These are phyloP conservation scores for Sporodiniella umbellata DNA, from an alignment of 371 early-diverging fungal species.

Conservation along the genomic window DNA sequence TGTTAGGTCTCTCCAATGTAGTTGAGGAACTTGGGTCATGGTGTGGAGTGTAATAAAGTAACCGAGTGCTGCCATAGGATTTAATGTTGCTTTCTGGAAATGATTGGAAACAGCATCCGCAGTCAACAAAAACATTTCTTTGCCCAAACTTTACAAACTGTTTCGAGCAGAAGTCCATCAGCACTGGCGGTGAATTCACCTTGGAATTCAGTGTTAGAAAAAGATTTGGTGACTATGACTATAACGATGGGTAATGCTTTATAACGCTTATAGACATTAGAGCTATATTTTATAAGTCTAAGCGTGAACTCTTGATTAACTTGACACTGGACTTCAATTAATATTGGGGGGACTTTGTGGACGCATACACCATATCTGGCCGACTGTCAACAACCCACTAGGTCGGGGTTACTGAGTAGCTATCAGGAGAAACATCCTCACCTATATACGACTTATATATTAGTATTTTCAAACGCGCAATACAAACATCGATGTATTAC, in stretches of 20 bases:
- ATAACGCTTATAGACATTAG: slow-evolving; percentile 3
- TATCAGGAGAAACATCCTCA: neutral
- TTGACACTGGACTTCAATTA: neutral
- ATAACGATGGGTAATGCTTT: neutral
- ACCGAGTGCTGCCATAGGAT: slow-evolving; percentile 7
- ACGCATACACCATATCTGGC: slow-evolving; percentile 3
- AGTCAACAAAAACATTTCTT: slow-evolving; percentile 3
- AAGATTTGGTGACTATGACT: neutral
- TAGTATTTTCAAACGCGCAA: too few species aligned
- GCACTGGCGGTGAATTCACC: slow-evolving; percentile 4
- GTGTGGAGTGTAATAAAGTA: slow-evolving; percentile 5
- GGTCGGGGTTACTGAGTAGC: neutral
- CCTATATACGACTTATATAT: too few species aligned
- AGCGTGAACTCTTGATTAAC: neutral
- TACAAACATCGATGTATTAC: slow-evolving; percentile 5
- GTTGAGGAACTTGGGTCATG: slow-evolving; percentile 1
- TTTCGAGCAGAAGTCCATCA: slow-evolving; percentile 1
- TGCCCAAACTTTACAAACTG: slow-evolving; percentile 8
- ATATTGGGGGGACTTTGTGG: neutral
- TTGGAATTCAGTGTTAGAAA: slow-evolving; percentile 5
- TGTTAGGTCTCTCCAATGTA: neutral
- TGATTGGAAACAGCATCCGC: neutral
- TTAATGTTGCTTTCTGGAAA: neutral
- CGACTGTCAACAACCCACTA: slow-evolving; percentile 2
- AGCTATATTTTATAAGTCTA: neutral